Conservation (phyloP, 768 basidiomycete genomes). For the Dioszegia aurantiaca region DNA sequence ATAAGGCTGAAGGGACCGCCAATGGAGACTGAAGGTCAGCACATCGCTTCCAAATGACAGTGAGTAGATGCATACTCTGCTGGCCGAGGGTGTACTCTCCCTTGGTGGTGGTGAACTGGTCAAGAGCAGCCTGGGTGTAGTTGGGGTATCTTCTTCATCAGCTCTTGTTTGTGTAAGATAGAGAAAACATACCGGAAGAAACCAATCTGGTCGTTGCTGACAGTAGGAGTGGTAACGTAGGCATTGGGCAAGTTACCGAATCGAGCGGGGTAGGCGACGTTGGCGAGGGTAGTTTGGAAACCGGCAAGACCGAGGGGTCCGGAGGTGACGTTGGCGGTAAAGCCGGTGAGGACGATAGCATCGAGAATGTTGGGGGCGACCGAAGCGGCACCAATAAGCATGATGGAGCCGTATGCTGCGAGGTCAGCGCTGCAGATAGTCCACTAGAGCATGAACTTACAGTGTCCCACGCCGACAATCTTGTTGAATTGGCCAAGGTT, state of each 20-base stretch:
- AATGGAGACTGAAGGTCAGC: conserved; percentile 23
- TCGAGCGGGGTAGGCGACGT: conserved; percentile 29
- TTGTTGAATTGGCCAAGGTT: conserved; percentile 24
- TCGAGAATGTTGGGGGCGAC: conserved; percentile 22
- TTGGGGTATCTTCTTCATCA: conserved; percentile 26
- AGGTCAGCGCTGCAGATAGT: not conserved
- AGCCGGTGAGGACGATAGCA: conserved; percentile 36
- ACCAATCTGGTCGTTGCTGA: conserved; percentile 28
- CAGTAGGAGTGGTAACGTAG: conserved; percentile 31
- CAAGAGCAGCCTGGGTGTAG: conserved; percentile 29
- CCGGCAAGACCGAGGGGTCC: conserved; percentile 33
- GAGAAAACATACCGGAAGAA: conserved; percentile 33
- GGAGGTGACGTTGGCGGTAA: conserved; percentile 29
- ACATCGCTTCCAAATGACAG: not conserved
- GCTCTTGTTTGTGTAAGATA: not conserved
- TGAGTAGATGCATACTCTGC: conserved; percentile 15
- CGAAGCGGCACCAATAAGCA: conserved; percentile 18
- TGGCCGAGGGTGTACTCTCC: conserved; percentile 40
- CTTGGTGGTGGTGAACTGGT: conserved; percentile 31
- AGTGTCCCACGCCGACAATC: conserved; percentile 38
- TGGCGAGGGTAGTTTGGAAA: conserved; percentile 30
- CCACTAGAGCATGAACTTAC: not conserved
- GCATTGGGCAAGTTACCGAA: conserved; percentile 27
- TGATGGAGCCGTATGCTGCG: conserved; percentile 21
- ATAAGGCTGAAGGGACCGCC: not conserved